Base-by-base conservation (phyloP, 78 protist species). In the Salpingoeca rosetta region DNA sequence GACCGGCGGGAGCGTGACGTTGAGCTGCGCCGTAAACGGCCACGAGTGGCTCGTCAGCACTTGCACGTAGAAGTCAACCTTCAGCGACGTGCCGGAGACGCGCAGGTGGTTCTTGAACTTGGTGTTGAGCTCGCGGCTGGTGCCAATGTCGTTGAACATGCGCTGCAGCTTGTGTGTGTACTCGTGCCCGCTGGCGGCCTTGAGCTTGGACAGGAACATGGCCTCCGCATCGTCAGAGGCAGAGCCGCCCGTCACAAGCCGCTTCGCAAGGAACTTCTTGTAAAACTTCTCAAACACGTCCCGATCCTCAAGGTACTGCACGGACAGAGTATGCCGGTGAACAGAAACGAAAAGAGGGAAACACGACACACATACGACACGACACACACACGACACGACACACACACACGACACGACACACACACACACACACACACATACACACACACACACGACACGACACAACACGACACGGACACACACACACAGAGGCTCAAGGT, bases 221-320 rank as follows among this genome's bases (percentile, higher is more conserved):
- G 86, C 93, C 57, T 94, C 97, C 0, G 92, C 85, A 56, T 94
- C 93, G 51, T 92, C 95, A 1, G 89, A 83, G 27, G 89, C 92
- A 0, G 91, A 85, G 24, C 85, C 75, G n/a, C 85, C 87, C 40
- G 87, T 86, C 45, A 94, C 90, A 38, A 93, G 83, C n/a, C 97
- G 89, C 84, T 92, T 92, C n/a, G 95, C 95, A 84, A 94, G 87
- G 93, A 89, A 85, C 56, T 89, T 85, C 25, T 88, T 72, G 82
- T 94, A 94, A 87, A 92, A 92, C 86, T 91, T 91, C 86, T 92
- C 94, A 65, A 94, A 94, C 28, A 94, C 94, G 77, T 94, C 97
- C 80, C 91, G 92, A 80, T 94, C 95, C 25, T 94, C 95, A 28
- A 94, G 73, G 87, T 94, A 94, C 84, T 92, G 89, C 51, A 92